A percentile compares a stretch with the other conserved stretches of the same genome.
Evolutionary conservation across 2,329 filamentous ascomycete species (phyloP).

Genomic region (Stagonosporopsis rhizophila): DNA sequence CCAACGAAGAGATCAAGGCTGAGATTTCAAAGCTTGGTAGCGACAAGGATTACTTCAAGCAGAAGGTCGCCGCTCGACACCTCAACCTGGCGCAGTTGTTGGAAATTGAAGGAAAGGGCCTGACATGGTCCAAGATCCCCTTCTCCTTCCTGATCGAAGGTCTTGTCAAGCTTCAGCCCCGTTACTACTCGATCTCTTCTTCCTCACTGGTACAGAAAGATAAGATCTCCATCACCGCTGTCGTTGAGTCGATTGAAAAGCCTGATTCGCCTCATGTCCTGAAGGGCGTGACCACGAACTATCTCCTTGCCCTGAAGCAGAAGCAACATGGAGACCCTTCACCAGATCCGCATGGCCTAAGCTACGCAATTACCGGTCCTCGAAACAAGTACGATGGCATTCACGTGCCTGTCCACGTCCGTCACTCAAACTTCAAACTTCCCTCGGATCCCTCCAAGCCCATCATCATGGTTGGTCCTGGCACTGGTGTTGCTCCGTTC

Average conservation of each 20-base stretch:
- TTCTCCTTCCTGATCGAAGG: constrained; percentile 96
- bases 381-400: constrained; percentile 97
- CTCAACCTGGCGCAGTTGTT: constrained; percentile 91
- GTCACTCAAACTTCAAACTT: constrained; percentile 99
- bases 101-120: constrained; percentile 71
- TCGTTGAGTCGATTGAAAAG: constrained; percentile 84
- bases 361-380: constrained; percentile 86
- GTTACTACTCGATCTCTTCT: constrained; percentile 99
- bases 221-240: constrained; percentile 92
- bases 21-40: constrained; percentile 88
- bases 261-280: constrained; percentile 80
- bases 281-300: constrained; percentile 96
- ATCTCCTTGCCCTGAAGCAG: constrained; percentile 90
- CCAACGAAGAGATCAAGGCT: constrained; percentile 81
- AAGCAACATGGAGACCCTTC: constrained; percentile 90
- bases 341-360: constrained; percentile 82
- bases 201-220: constrained; percentile 93
- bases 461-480: constrained; percentile 93
- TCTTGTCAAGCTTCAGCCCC: constrained; percentile 91
- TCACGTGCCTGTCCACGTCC: constrained; percentile 92
- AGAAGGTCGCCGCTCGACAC: constrained; percentile 79
- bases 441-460: constrained; percentile 94
- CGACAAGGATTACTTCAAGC: constrained; percentile 95
- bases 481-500: constrained; percentile 96
- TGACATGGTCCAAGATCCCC: constrained; percentile 83